These are phyloP conservation scores for Linnemannia exigua DNA, from an alignment of 192 early-diverging fungal genomes.

Conservation along the genomic window DNA sequence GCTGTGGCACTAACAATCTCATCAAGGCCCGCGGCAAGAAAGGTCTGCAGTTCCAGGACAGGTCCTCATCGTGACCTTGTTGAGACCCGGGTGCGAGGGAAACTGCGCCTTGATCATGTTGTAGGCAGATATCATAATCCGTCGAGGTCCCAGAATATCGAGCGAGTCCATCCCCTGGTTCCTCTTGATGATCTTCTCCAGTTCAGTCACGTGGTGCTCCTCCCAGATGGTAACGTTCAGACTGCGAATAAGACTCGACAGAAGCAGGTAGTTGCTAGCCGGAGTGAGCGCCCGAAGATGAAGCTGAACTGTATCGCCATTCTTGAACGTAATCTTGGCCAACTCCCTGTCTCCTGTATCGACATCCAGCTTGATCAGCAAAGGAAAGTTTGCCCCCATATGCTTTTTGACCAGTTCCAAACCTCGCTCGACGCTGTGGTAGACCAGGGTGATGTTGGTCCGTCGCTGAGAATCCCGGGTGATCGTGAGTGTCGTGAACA, in stretches of 20 bases:
- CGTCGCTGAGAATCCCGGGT: background rate
- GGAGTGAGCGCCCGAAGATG: background rate
- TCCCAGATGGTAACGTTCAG: constrained; percentile 10
- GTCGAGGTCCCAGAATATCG: background rate
- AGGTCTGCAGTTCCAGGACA: background rate
- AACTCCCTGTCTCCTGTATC: constrained; percentile 2
- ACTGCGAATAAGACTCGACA: constrained; percentile 10
- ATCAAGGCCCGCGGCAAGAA: background rate
- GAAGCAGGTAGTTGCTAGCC: constrained; percentile 13
- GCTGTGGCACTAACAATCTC: background rate
- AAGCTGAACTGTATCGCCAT: constrained; percentile 11
- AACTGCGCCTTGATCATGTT: background rate
- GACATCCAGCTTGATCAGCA: background rate
- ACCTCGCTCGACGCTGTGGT: constrained; percentile 8
- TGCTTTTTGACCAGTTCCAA: constrained; percentile 20
- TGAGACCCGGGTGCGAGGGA: background rate
- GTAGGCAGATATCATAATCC: background rate
- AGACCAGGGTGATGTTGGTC: constrained; percentile 8
- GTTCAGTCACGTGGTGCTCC: background rate
- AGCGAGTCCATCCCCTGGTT: constrained; percentile 15
- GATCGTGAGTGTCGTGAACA: constrained; percentile 14
- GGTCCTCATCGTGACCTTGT: background rate
- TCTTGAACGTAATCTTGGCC: constrained; percentile 16
- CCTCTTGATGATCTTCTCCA: constrained; percentile 19
- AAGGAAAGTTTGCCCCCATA: background rate